phyloP scores from a whole-genome alignment of 2,329 filamentous ascomycete species.

The Aspergillus oerlinghausenensis region DNA sequence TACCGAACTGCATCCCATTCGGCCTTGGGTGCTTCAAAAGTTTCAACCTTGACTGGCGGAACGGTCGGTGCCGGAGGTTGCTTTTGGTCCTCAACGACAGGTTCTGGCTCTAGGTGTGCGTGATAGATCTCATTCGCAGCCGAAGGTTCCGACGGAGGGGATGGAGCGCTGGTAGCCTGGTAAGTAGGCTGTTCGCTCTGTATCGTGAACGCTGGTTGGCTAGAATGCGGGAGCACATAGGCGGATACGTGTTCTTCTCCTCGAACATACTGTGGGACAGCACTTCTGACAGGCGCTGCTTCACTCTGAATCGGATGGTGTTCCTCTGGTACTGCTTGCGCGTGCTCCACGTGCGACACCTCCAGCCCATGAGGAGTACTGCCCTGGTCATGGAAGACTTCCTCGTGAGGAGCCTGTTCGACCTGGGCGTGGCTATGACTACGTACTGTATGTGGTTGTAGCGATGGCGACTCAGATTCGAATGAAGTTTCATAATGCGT shows the following conservation, averaged over 20 bases:
- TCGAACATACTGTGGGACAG: conserved; percentile 42
- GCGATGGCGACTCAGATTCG: background rate
- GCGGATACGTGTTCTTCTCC: conserved; percentile 41
- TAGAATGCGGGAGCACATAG: conserved; percentile 21
- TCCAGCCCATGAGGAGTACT: background rate
- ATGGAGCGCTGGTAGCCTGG: conserved; percentile 5
- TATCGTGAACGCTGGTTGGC: conserved; percentile 10
- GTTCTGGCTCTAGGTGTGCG: conserved; percentile 31
- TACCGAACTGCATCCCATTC: conserved; percentile 62
- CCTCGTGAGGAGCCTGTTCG: background rate
- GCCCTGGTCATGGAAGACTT: background rate
- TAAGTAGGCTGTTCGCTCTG: conserved; percentile 10
- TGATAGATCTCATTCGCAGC: conserved; percentile 2
- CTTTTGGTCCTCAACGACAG: conserved; percentile 41
- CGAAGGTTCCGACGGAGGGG: background rate
- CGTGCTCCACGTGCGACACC: background rate
- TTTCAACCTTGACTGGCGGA: conserved; percentile 31
- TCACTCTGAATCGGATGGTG: background rate
- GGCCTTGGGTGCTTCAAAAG: conserved; percentile 54
- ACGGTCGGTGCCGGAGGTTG: conserved; percentile 35
- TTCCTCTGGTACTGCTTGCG: background rate
- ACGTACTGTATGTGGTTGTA: background rate
- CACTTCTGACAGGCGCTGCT: conserved; percentile 25
- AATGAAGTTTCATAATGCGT: background rate
- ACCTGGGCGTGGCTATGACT: background rate